Evolutionary conservation across 2,329 filamentous ascomycete genomes (phyloP), one percentile per base, ranked within the genome.

Genomic region (Dichotomopilus funicola): DNA sequence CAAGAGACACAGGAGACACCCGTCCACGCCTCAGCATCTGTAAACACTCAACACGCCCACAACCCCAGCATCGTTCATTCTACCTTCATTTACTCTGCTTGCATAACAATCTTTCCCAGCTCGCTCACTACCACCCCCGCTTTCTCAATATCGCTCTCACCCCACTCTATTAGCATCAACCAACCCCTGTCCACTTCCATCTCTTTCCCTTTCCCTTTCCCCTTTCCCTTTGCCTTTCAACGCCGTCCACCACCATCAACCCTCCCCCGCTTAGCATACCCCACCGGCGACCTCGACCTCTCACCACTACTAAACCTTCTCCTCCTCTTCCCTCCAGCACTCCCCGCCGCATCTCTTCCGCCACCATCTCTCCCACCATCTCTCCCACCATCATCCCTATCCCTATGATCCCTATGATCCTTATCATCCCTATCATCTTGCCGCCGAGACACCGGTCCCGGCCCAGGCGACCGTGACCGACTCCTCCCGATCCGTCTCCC

Each of bases 191-290:
- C n/a, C n/a, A n/a, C n/a, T n/a, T n/a, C n/a, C n/a, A n/a, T n/a
- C n/a, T n/a, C n/a, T n/a, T n/a, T n/a, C n/a, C 37, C 37, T 38
- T 7, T 38, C 37, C 37, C 8, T 8, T 38, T 4, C 37, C 37
- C 8, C 8, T 4, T 12, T 38, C 8, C 8, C 37, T 12, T 38
- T 38, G 13, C 10, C 38, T 41, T n/a, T 11, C 6, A 6, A 42
- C 12, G 5, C 6, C 40, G 13, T 42, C 40, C 6, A 38, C 12
- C 8, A 9, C 3, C 40, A 42, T 60, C 53, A 49, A 65, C 64
- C 57, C 61, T 64, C 31, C 64, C 65, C 49, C 66, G 61, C 47
- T 64, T 64, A 31, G 62, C 58, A 33, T 51, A 46, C 45, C 36
- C 54, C 36, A 56, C 53, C 35, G 62, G 61, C 38, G 63, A 64